phyloP scores from a whole-genome alignment of 768 basidiomycete genomes.

The Hygrophoropsis aurantiaca region DNA sequence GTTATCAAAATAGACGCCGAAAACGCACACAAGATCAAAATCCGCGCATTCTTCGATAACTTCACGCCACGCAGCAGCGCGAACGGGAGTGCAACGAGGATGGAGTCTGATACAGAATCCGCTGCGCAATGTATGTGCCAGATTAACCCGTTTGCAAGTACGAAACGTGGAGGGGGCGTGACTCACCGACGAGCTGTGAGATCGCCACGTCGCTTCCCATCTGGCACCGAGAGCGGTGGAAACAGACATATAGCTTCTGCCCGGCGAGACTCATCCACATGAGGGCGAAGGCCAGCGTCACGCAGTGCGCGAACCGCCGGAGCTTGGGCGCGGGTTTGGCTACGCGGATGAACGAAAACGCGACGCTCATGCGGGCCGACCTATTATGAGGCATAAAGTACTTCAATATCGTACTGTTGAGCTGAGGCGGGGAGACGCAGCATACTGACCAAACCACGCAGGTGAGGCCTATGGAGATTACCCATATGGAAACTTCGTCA shows the following conservation, averaged over 20 bases:
- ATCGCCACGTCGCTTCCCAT: not conserved
- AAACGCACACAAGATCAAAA: not conserved
- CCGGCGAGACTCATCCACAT: not conserved
- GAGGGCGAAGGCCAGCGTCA: not conserved
- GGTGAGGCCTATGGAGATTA: conserved; percentile 10
- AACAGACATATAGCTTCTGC: not conserved
- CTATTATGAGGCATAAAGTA: not conserved
- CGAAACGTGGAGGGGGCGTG: not conserved
- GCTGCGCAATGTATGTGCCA: not conserved
- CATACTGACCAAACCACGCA: conserved; percentile 19
- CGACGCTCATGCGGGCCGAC: not conserved
- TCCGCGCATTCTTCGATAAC: not conserved
- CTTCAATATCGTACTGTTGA: no score
- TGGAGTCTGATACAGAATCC: not conserved
- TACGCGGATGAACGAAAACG: not conserved
- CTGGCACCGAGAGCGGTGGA: not conserved
- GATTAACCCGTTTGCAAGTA: not conserved
- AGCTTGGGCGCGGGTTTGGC: not conserved
- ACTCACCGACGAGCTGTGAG: not conserved
- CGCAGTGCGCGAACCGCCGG: not conserved
- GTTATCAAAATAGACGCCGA: not conserved
- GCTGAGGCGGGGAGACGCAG: not conserved
- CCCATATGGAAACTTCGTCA: conserved; percentile 9
- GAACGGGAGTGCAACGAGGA: not conserved
- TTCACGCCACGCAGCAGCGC: not conserved